These are phyloP conservation scores for Bonia amplexicaulis DNA, from an alignment of 176 grass and related monocot species.

Conservation along the genomic window DNA sequence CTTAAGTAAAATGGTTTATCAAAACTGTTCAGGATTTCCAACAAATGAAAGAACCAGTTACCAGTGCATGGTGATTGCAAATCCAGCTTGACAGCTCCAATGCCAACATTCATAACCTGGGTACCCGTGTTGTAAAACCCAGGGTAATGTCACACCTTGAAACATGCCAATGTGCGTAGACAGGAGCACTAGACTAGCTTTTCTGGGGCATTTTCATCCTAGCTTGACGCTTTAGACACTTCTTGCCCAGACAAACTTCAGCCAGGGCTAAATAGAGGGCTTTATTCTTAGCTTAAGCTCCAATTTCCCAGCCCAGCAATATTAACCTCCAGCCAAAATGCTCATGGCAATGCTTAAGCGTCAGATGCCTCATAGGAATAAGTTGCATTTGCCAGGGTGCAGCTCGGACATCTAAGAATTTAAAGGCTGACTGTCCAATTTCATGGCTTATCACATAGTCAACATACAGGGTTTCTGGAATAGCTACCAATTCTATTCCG, in stretches of 20 bases:
- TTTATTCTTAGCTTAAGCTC: background rate
- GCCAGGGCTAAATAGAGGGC: background rate
- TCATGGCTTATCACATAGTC: background rate
- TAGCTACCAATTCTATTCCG: background rate
- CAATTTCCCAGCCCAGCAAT: background rate
- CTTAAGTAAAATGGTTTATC: background rate
- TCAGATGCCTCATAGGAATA: background rate
- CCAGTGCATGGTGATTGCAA: background rate
- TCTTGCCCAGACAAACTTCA: background rate
- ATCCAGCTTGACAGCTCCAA: background rate
- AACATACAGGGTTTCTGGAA: background rate
- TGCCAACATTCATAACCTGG: background rate
- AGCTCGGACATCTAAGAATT: background rate
- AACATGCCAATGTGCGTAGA: background rate
- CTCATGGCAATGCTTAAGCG: background rate
- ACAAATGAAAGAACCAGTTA: background rate
- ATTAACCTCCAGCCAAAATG: background rate
- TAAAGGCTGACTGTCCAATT: background rate
- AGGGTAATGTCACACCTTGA: background rate
- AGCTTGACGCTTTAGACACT: background rate
- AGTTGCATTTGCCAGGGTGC: background rate
- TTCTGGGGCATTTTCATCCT: background rate
- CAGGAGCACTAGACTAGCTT: background rate
- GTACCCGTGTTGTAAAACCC: background rate
- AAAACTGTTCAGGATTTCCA: background rate